Conservation (phyloP, 108 stramenopile genomes). For the Bacterosira constricta region DNA sequence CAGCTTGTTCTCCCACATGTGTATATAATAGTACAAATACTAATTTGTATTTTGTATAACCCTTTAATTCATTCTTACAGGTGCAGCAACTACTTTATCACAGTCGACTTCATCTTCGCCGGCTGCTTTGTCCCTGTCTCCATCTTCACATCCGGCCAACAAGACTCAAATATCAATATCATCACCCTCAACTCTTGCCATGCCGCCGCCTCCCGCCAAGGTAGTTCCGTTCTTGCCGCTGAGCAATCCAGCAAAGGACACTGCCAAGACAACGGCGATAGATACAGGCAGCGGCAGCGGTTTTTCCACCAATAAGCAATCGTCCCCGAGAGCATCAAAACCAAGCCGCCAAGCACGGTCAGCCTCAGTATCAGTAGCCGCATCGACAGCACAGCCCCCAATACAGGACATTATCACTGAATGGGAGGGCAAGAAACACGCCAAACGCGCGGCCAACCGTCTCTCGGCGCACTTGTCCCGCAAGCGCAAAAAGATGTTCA, state of each 20-base stretch:
- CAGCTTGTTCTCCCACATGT: too few relatives aligned
- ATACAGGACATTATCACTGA: conserved; percentile 22
- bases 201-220: not conserved
- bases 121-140: not conserved
- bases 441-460: conserved; percentile 84
- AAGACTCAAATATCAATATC: not conserved
- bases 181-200: not conserved
- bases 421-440: conserved; percentile 72
- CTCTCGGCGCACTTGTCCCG: conserved; percentile 92
- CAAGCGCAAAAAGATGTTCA: conserved; percentile 92
- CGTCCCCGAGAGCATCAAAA: not conserved
- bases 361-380: too few relatives aligned
- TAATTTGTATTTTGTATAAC: too few relatives aligned
- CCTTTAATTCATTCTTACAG: not conserved
- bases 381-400: conserved; percentile 6
- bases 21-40: too few relatives aligned
- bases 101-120: not conserved
- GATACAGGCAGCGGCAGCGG: not conserved
- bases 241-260: not conserved
- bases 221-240: not conserved
- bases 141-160: not conserved
- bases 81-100: not conserved
- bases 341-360: not conserved
- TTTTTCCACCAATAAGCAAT: not conserved
- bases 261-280: not conserved